Conservation (phyloP, 2,329 filamentous ascomycete species). For the Hypocrella siamensis region DNA sequence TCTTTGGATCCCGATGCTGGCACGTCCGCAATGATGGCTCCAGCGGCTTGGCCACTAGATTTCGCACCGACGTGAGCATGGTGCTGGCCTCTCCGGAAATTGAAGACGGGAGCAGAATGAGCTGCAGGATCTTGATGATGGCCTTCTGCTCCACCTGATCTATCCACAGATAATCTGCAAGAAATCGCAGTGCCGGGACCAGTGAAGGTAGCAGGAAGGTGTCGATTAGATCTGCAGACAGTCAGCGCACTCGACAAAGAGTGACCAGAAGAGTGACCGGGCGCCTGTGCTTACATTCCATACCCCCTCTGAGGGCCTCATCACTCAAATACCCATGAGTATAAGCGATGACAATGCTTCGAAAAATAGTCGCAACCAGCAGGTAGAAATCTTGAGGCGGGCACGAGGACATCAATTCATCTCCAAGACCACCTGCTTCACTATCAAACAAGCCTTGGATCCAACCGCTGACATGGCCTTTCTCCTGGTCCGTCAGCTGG, state of each 20-base stretch:
- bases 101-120: slow-evolving; percentile 54
- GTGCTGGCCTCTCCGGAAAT: slow-evolving; percentile 55
- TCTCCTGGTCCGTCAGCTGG: slow-evolving; percentile 48
- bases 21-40: slow-evolving; percentile 52
- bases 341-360: slow-evolving; percentile 57
- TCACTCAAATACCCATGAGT: slow-evolving; percentile 49
- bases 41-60: slow-evolving; percentile 53
- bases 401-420: slow-evolving; percentile 70
- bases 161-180: slow-evolving; percentile 54
- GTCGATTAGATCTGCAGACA: slow-evolving; percentile 62
- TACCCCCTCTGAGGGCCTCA: slow-evolving; percentile 55
- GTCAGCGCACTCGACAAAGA: no score
- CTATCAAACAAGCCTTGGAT: slow-evolving; percentile 62
- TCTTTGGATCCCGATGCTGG: slow-evolving; percentile 49
- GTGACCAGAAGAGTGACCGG: no score
- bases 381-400: slow-evolving; percentile 72
- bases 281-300: slow-evolving; percentile 49
- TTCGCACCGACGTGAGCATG: slow-evolving; percentile 57
- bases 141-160: slow-evolving; percentile 51
- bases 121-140: slow-evolving; percentile 54
- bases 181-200: slow-evolving; percentile 56
- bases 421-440: slow-evolving; percentile 56
- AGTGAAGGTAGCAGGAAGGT: slow-evolving; percentile 69
- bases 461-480: slow-evolving; percentile 55
- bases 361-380: slow-evolving; percentile 60